Evolutionary conservation across 2,329 filamentous ascomycete species (phyloP).

Genomic region (Pseudopithomyces maydicus): DNA sequence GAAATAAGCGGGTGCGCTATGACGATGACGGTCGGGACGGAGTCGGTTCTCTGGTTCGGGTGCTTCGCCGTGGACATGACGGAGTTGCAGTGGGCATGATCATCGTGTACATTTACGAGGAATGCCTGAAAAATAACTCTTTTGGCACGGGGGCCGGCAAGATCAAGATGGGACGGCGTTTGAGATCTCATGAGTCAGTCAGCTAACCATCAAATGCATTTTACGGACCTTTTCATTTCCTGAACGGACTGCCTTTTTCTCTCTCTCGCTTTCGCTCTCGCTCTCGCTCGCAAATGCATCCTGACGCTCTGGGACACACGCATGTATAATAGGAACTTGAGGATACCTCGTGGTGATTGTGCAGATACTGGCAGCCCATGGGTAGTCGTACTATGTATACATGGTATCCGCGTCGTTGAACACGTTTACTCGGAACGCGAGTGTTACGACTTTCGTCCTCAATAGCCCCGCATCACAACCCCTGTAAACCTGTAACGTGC

Average conservation of each 20-base stretch:
- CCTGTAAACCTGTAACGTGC: no score
- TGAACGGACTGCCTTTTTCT: slow-evolving; percentile 1
- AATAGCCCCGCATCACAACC: no score
- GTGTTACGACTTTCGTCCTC: no score
- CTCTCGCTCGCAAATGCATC: no score
- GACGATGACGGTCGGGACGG: slow-evolving; percentile 36
- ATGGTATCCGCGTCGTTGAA: no score
- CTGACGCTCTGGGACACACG: no score
- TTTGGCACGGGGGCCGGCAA: slow-evolving; percentile 44
- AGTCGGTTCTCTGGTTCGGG: slow-evolving; percentile 39
- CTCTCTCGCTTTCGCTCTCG: no score
- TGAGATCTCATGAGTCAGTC: slow-evolving; percentile 40
- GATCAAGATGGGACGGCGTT: slow-evolving; percentile 48
- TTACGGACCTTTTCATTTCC: slow-evolving; percentile 40
- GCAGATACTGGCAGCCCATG: neutral
- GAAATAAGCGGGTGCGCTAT: slow-evolving; percentile 50
- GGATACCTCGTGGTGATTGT: no score
- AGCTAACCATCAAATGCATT: slow-evolving; percentile 48
- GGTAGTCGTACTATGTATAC: no score
- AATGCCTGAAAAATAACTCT: slow-evolving; percentile 40
- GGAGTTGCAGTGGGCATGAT: slow-evolving; percentile 44
- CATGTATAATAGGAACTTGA: neutral
- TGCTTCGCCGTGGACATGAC: slow-evolving; percentile 36
- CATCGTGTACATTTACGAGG: slow-evolving; percentile 45
- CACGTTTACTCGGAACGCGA: no score